These are phyloP conservation scores for Pyrenophora teres DNA, from an alignment of 2,329 filamentous ascomycete species.

Conservation along the genomic window DNA sequence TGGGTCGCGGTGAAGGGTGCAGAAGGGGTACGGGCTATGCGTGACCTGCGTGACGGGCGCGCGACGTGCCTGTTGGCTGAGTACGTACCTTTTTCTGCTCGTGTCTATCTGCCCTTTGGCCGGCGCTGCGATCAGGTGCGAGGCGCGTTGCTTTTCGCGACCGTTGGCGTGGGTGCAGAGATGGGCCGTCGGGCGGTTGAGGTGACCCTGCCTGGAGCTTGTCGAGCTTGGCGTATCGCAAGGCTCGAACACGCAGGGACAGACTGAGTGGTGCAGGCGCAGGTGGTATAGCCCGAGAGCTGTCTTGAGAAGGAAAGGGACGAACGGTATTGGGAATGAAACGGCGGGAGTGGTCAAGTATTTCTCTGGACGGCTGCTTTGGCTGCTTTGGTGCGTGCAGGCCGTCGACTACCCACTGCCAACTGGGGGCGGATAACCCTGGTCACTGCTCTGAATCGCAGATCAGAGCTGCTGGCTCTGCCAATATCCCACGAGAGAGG, in stretches of 20 bases:
- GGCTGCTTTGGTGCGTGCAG: conserved; percentile 29
- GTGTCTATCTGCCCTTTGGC: background rate
- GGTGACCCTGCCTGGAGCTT: conserved; percentile 20
- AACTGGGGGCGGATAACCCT: conserved; percentile 36
- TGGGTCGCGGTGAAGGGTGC: background rate
- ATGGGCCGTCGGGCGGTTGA: conserved; percentile 15
- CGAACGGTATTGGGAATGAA: conserved; percentile 48
- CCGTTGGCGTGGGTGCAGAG: conserved; percentile 28
- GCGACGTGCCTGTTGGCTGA: background rate
- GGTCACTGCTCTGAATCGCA: conserved; percentile 38
- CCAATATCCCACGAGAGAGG: no score
- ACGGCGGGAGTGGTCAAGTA: conserved; percentile 44
- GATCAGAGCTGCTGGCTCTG: conserved; percentile 20
- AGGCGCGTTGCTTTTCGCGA: conserved; percentile 21
- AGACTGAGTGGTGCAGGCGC: conserved; percentile 39
- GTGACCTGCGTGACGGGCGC: conserved; percentile 8
- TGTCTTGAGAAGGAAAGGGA: conserved; percentile 50
- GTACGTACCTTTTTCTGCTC: conserved; percentile 27
- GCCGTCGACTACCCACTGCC: conserved; percentile 24
- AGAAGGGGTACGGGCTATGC: conserved; percentile 1
- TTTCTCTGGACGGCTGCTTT: conserved; percentile 34
- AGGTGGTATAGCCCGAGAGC: conserved; percentile 24
- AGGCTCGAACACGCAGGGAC: conserved; percentile 17
- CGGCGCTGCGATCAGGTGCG: conserved; percentile 2
- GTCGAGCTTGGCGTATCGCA: conserved; percentile 31